Percentiles rank a stretch among this genome's conserved stretches.
These are phyloP conservation scores for Magnusiomyces sp. DNA, from an alignment of 1,139 yeast genomes.

Conservation along the genomic window DNA sequence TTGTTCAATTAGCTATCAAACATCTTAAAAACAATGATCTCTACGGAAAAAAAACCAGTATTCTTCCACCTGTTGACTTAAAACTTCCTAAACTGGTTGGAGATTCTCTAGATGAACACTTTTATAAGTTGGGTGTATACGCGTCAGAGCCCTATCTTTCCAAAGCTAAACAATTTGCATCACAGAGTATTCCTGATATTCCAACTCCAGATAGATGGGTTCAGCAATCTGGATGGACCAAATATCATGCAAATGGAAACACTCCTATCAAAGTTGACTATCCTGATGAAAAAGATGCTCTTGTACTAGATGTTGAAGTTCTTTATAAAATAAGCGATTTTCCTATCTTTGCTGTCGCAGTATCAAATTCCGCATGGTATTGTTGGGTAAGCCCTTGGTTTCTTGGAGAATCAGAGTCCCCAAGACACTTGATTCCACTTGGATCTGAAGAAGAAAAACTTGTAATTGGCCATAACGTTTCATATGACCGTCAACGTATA, in stretches of 20 bases:
- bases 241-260: conserved; percentile 46
- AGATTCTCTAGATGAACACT: conserved; percentile 69
- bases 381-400: conserved; percentile 90
- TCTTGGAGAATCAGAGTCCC: conserved; percentile 42
- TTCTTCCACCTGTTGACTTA: conserved; percentile 53
- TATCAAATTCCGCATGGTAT: conserved; percentile 77
- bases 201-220: conserved; percentile 35
- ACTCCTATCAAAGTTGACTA: conserved; percentile 51
- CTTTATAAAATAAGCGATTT: conserved; percentile 65
- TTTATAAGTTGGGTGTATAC: conserved; percentile 54
- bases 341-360: conserved; percentile 79
- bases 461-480: conserved; percentile 81
- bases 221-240: conserved; percentile 65
- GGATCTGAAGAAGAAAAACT: conserved; percentile 40
- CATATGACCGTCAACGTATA: conserved; percentile 83
- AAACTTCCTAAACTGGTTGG: conserved; percentile 67
- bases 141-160: conserved; percentile 53
- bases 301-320: conserved; percentile 88
- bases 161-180: conserved; percentile 39
- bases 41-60: conserved; percentile 71
- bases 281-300: conserved; percentile 58
- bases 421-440: conserved; percentile 69
- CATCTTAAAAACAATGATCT: conserved; percentile 59
- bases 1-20: conserved; percentile 49
- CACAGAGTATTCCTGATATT: conserved; percentile 35